These are phyloP conservation scores for Botrytis aclada DNA, from an alignment of 2,329 filamentous ascomycete species.

Conservation along the genomic window DNA sequence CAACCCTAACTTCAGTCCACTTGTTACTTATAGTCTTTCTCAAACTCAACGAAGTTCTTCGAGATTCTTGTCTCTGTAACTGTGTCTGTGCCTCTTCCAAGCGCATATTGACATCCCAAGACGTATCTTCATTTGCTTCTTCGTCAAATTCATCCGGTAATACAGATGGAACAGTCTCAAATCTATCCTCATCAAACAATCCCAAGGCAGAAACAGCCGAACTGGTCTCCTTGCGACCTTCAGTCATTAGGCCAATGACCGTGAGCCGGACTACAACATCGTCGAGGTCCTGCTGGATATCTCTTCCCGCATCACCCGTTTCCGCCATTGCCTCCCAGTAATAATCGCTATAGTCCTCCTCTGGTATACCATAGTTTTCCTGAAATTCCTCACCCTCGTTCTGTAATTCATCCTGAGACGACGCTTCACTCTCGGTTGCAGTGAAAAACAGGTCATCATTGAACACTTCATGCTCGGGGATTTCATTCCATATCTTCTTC, in stretches of 20 bases:
- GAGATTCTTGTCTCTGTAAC: background rate
- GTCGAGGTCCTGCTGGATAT: background rate
- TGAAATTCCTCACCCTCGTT: background rate
- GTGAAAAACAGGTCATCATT: background rate
- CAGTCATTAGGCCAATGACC: background rate
- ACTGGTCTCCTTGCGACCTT: background rate
- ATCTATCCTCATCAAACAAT: background rate
- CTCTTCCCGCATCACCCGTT: background rate
- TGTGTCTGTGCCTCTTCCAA: background rate
- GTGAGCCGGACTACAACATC: background rate
- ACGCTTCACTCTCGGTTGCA: background rate
- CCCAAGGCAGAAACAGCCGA: background rate
- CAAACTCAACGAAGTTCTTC: background rate
- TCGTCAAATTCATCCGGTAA: background rate
- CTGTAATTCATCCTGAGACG: background rate
- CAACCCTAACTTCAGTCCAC: background rate
- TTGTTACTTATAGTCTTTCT: background rate
- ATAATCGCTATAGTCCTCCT: background rate
- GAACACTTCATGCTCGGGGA: background rate
- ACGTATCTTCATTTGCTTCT: background rate
- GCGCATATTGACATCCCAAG: background rate
- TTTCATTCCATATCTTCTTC: background rate
- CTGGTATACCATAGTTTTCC: background rate
- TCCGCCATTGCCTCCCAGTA: background rate
- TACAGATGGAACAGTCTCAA: background rate